These are phyloP conservation scores for Penicillium rolfsii DNA, from an alignment of 2,329 filamentous ascomycete species.

Conservation along the genomic window DNA sequence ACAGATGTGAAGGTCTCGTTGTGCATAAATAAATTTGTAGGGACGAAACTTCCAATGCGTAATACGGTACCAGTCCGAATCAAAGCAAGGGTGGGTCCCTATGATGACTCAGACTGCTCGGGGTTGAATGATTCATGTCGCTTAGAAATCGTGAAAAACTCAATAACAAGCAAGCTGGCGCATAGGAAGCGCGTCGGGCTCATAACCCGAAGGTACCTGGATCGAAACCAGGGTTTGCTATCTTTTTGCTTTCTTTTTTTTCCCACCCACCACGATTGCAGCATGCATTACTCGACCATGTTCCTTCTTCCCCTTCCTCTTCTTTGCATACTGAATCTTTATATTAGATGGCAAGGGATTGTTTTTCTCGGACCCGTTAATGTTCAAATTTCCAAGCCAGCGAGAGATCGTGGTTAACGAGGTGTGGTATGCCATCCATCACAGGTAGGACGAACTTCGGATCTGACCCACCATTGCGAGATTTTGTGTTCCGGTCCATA, in stretches of 20 bases:
- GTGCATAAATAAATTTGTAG: too few relatives aligned
- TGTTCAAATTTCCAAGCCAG: too few relatives aligned
- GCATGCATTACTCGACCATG: neutral
- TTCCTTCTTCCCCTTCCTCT: neutral
- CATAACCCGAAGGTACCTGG: slow-evolving; percentile 14
- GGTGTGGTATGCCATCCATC: too few relatives aligned
- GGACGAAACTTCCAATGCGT: neutral
- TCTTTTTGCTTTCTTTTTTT: slow-evolving; percentile 1
- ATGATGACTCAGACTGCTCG: neutral
- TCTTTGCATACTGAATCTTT: too few relatives aligned
- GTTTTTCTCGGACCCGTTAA: too few relatives aligned
- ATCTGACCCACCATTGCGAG: too few relatives aligned
- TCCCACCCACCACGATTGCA: neutral
- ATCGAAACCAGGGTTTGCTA: slow-evolving; percentile 14
- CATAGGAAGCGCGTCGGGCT: slow-evolving; percentile 14
- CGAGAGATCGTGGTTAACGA: too few relatives aligned
- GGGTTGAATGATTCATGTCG: too few relatives aligned
- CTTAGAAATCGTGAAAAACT: neutral
- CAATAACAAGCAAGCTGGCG: slow-evolving; percentile 9
- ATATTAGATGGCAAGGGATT: too few relatives aligned
- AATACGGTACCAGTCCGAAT: neutral
- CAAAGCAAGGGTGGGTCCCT: neutral
- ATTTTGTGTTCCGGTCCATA: too few relatives aligned
- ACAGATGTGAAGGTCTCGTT: too few relatives aligned
- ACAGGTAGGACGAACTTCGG: too few relatives aligned